Evolutionary conservation across 2,329 filamentous ascomycete genomes (phyloP).

Genomic region (Monosporascus ibericus): DNA sequence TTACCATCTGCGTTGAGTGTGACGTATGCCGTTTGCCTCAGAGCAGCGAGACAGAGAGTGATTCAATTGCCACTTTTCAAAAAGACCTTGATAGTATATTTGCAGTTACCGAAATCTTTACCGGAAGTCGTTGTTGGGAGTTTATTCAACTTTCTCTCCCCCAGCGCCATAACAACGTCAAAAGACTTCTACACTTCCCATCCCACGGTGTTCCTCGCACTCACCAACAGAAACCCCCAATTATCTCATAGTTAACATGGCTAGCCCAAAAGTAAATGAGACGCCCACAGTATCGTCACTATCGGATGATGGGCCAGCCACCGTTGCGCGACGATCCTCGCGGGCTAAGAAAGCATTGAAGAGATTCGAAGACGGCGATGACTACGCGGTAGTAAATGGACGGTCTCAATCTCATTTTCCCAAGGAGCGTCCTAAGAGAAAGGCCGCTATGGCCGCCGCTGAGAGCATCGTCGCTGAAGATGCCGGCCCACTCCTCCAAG

Average conservation of each 20-base stretch:
- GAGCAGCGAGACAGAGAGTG: no score
- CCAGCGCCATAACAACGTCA: no score
- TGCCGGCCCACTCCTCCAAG: slow-evolving; percentile 30
- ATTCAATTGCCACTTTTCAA: no score
- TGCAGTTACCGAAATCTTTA: no score
- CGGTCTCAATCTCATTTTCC: slow-evolving; percentile 3
- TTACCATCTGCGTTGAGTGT: no score
- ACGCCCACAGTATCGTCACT: not conserved
- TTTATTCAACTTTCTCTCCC: no score
- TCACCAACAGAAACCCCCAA: no score
- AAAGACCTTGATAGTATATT: no score
- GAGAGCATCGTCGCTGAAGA: slow-evolving; percentile 28
- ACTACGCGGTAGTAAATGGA: slow-evolving; percentile 10
- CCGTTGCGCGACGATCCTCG: slow-evolving; percentile 12
- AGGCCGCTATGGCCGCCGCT: slow-evolving; percentile 30
- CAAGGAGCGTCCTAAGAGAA: slow-evolving; percentile 36
- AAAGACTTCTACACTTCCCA: no score
- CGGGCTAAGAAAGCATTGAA: slow-evolving; percentile 13
- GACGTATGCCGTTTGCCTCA: no score
- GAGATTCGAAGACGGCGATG: slow-evolving; percentile 18
- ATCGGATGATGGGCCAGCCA: slow-evolving; percentile 3
- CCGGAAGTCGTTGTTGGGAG: no score
- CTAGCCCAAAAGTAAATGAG: not conserved
- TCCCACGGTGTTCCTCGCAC: no score
- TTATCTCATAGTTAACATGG: slow-evolving; percentile 1